phyloP scores from a whole-genome alignment of 2,329 filamentous ascomycete genomes.

The Blastomyces emzantsi region DNA sequence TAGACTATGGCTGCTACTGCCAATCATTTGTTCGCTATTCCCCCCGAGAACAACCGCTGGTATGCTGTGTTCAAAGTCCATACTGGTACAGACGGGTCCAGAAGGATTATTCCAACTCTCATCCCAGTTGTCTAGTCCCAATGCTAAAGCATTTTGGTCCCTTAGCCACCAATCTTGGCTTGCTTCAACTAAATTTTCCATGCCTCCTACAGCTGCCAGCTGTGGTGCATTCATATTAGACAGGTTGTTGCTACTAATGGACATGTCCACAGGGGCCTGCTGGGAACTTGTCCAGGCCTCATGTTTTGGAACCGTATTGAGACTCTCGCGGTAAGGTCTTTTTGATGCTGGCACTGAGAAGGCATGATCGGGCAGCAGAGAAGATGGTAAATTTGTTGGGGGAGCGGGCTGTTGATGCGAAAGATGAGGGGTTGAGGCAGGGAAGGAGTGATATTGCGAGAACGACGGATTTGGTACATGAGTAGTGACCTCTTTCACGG shows the following conservation, averaged over 20 bases:
- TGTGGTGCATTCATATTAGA: conserved; percentile 8
- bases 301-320: conserved; percentile 14
- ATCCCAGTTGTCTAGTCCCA: conserved; percentile 51
- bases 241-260: conserved; percentile 19
- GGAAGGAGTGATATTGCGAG: conserved; percentile 22
- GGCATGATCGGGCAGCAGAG: neutral
- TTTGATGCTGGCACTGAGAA: neutral
- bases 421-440: conserved; percentile 20
- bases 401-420: neutral
- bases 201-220: conserved; percentile 42
- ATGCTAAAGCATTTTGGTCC: conserved; percentile 52
- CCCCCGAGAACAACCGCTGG: neutral
- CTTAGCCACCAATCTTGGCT: conserved; percentile 57
- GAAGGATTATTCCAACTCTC: conserved; percentile 9
- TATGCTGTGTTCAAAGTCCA: conserved; percentile 5
- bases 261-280: conserved; percentile 14
- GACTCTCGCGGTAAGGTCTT: neutral
- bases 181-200: conserved; percentile 53
- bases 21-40: neutral
- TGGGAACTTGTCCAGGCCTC: conserved; percentile 7
- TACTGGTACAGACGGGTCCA: neutral
- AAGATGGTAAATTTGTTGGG: neutral
- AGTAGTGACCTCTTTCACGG: neutral
- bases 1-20: neutral
- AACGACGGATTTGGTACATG: neutral